Percentiles rank a stretch among this genome's conserved stretches.
Evolutionary conservation across 106 monocot genomes (phyloP).

Genomic region (Allium fistulosum): DNA sequence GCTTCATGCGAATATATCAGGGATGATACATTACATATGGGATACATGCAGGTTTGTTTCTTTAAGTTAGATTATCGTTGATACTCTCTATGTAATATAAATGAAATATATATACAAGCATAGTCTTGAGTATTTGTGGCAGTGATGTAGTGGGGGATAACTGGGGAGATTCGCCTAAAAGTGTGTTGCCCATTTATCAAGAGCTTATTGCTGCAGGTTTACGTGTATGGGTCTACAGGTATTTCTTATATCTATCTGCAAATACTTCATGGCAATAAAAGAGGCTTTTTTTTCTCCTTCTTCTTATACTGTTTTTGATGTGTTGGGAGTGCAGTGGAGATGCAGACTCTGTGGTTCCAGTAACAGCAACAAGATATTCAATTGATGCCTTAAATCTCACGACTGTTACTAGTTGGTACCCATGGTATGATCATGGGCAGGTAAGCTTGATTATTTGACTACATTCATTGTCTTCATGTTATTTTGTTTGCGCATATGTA

Average conservation of each 20-base stretch:
- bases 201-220: constrained; percentile 77
- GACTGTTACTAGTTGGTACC: constrained; percentile 57
- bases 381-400: constrained; percentile 78
- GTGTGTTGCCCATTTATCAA: constrained; percentile 92
- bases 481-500: not conserved
- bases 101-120: no score
- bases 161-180: constrained; percentile 84
- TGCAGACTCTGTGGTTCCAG: constrained; percentile 82
- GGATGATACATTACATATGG: constrained; percentile 58
- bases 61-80: not conserved
- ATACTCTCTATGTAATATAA: not conserved
- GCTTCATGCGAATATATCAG: constrained; percentile 88
- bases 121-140: not conserved
- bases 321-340: constrained; percentile 53
- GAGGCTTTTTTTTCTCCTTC: no score
- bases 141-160: constrained; percentile 58
- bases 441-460: constrained; percentile 9
- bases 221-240: constrained; percentile 95
- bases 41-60: constrained; percentile 72
- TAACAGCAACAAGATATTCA: constrained; percentile 86
- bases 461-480: not conserved
- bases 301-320: no score
- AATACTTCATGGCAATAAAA: no score
- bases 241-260: not conserved
- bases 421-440: constrained; percentile 82